These are phyloP conservation scores for Xylariomycetidae sp. DNA, from an alignment of 2,329 filamentous ascomycete species.

Conservation along the genomic window DNA sequence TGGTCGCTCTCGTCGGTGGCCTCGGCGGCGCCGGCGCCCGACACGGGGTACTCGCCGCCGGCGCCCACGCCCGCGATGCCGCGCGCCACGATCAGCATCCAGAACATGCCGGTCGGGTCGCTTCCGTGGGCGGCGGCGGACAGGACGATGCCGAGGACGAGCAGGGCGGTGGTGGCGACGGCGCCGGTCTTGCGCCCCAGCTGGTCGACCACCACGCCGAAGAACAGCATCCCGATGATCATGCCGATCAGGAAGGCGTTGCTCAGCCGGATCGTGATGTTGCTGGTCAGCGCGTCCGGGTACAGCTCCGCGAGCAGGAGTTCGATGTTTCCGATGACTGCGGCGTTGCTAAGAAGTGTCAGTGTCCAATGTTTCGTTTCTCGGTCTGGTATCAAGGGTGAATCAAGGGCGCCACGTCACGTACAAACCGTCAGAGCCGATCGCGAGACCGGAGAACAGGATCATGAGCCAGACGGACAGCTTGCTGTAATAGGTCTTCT, in stretches of 20 bases:
- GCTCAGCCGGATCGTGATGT: slow-evolving; percentile 44
- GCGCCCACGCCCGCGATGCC: slow-evolving; percentile 36
- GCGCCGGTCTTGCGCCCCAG: slow-evolving; percentile 44
- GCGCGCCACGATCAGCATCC: slow-evolving; percentile 42
- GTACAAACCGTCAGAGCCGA: slow-evolving; percentile 39
- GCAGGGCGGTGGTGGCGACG: slow-evolving; percentile 38
- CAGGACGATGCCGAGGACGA: slow-evolving; percentile 40
- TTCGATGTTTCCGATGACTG: slow-evolving; percentile 39
- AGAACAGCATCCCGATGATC: slow-evolving; percentile 50
- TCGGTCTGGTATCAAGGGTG: no score
- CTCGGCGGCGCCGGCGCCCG: slow-evolving; percentile 42
- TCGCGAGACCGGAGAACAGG: slow-evolving; percentile 38
- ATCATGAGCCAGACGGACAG: slow-evolving; percentile 37
- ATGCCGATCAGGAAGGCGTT: slow-evolving; percentile 51
- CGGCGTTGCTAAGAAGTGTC: slow-evolving; percentile 29
- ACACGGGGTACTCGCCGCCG: slow-evolving; percentile 48
- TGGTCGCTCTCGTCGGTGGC: slow-evolving; percentile 43
- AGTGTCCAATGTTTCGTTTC: neutral
- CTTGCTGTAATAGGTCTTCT: slow-evolving; percentile 29
- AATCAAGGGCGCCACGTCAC: slow-evolving; percentile 6
- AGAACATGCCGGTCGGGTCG: slow-evolving; percentile 35
- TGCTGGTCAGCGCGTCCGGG: slow-evolving; percentile 33
- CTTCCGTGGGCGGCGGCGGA: slow-evolving; percentile 34
- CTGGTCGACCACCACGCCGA: slow-evolving; percentile 43
- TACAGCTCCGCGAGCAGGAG: slow-evolving; percentile 35